Percentiles rank a stretch among this genome's conserved stretches.
Conservation (phyloP, 208 protist species). For the Paratrypanosoma confusum region DNA sequence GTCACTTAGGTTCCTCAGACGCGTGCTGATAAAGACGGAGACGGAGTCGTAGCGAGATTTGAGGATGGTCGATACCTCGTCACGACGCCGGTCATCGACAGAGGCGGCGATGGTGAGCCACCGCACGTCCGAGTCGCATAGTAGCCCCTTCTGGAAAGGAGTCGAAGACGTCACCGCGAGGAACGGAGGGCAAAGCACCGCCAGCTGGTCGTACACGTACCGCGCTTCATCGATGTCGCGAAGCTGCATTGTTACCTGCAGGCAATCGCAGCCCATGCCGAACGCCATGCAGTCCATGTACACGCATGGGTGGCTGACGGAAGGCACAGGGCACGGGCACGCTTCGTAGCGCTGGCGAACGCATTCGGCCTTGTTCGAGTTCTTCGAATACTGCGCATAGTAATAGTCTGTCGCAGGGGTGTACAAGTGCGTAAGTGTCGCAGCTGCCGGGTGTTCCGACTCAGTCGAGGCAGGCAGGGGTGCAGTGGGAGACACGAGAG, state of each 20-base stretch:
- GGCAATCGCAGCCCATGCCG: constrained; percentile 97
- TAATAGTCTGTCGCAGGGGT: constrained; percentile 81
- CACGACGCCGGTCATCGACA: constrained; percentile 94
- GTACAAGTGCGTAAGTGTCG: constrained; percentile 63
- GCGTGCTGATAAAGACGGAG: constrained; percentile 83
- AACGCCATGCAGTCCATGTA: constrained; percentile 99
- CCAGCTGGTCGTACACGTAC: constrained; percentile 96
- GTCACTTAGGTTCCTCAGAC: constrained; percentile 39
- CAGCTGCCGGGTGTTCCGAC: constrained; percentile 24
- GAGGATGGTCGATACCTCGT: constrained; percentile 82
- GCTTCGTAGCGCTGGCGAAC: constrained; percentile 73
- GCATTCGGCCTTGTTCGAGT: constrained; percentile 33
- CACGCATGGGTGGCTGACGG: constrained; percentile 86
- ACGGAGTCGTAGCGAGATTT: constrained; percentile 97
- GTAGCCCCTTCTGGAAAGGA: constrained; percentile 94
- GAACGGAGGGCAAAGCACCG: constrained; percentile 90
- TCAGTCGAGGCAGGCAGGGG: background rate
- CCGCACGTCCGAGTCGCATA: constrained; percentile 93
- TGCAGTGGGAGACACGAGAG: background rate
- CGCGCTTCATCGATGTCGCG: constrained; percentile 88
- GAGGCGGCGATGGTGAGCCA: constrained; percentile 94
- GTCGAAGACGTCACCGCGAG: constrained; percentile 94
- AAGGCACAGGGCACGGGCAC: constrained; percentile 70
- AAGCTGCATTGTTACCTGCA: constrained; percentile 98
- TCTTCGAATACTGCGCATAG: constrained; percentile 86